Conservation (phyloP, 2,329 filamentous ascomycete genomes). For the Sporothrix globosa region DNA sequence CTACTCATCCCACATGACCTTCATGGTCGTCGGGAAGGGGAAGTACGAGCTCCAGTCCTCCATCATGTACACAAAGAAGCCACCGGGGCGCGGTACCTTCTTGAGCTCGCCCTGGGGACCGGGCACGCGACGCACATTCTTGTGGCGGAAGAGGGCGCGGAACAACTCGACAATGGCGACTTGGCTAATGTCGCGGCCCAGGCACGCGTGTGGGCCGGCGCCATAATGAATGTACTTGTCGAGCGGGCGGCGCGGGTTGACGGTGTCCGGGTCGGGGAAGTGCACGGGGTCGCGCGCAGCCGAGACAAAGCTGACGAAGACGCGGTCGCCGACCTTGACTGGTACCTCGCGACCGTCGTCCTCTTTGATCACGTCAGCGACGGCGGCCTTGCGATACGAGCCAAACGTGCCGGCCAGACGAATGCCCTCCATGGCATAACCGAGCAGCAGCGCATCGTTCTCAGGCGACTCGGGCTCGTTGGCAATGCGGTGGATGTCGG, state of each 20-base stretch:
- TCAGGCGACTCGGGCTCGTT: constrained; percentile 57
- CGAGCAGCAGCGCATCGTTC: constrained; percentile 65
- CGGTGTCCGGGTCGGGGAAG: constrained; percentile 64
- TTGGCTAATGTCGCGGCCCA: constrained; percentile 64
- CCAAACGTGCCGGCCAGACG: constrained; percentile 67
- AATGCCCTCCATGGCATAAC: constrained; percentile 72
- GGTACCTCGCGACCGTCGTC: constrained; percentile 56
- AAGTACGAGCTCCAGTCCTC: constrained; percentile 62
- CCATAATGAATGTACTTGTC: constrained; percentile 68
- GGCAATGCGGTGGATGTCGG: constrained; percentile 64
- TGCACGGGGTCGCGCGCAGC: constrained; percentile 59
- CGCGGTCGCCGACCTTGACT: constrained; percentile 59
- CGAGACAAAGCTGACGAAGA: constrained; percentile 65
- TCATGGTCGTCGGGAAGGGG: constrained; percentile 58
- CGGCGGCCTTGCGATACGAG: constrained; percentile 60
- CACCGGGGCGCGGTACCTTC: constrained; percentile 60
- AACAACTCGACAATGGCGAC: constrained; percentile 69
- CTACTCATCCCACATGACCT: constrained; percentile 54
- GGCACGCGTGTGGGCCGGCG: constrained; percentile 63
- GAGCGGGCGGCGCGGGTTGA: constrained; percentile 66
- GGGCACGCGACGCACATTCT: constrained; percentile 62
- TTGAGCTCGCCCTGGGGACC: constrained; percentile 70
- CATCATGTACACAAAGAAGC: constrained; percentile 64
- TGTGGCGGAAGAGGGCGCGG: constrained; percentile 63
- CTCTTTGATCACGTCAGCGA: constrained; percentile 51